These are phyloP conservation scores for Aspergillus viridinutans DNA, from an alignment of 2,329 filamentous ascomycete genomes.

Conservation along the genomic window DNA sequence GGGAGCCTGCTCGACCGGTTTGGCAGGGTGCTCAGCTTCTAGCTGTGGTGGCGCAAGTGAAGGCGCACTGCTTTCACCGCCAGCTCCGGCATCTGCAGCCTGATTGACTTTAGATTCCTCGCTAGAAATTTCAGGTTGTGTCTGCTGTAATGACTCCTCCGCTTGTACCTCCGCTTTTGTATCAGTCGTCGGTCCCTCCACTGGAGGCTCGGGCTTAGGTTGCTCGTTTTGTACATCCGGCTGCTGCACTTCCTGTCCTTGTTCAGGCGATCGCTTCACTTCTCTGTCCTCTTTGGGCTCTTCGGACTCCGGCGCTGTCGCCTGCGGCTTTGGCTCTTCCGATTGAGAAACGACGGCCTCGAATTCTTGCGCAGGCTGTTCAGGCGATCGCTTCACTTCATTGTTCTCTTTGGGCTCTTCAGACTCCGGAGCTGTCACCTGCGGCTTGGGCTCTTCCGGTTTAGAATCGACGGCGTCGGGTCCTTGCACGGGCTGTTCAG, in stretches of 20 bases:
- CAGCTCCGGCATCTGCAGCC: neutral
- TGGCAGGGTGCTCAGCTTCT: slow-evolving; percentile 12
- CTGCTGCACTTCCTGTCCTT: neutral
- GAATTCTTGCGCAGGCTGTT: slow-evolving; percentile 8
- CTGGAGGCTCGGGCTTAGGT: neutral
- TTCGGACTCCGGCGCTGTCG: slow-evolving; percentile 8
- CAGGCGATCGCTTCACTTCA: slow-evolving; percentile 6
- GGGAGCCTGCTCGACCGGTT: slow-evolving; percentile 23
- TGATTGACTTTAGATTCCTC: slow-evolving; percentile 1
- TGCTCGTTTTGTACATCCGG: neutral
- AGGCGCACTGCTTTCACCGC: neutral
- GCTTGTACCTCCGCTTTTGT: neutral
- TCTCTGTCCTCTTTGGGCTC: slow-evolving; percentile 13
- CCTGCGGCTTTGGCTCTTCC: neutral
- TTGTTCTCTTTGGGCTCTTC: slow-evolving; percentile 12
- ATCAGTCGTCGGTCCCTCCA: neutral
- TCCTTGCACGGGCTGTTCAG: slow-evolving; percentile 7
- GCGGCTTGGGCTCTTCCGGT: neutral
- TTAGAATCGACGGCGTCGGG: slow-evolving; percentile 4
- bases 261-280: slow-evolving; percentile 4
- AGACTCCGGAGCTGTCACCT: slow-evolving; percentile 5
- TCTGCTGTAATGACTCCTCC: neutral
- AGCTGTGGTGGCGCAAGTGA: neutral
- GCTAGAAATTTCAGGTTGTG: neutral
- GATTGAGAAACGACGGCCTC: slow-evolving; percentile 1